Evolutionary conservation across 1,284 basidiomycete genomes (phyloP), one percentile per base, ranked within the genome.

Genomic region (Apiotrichum sp.): DNA sequence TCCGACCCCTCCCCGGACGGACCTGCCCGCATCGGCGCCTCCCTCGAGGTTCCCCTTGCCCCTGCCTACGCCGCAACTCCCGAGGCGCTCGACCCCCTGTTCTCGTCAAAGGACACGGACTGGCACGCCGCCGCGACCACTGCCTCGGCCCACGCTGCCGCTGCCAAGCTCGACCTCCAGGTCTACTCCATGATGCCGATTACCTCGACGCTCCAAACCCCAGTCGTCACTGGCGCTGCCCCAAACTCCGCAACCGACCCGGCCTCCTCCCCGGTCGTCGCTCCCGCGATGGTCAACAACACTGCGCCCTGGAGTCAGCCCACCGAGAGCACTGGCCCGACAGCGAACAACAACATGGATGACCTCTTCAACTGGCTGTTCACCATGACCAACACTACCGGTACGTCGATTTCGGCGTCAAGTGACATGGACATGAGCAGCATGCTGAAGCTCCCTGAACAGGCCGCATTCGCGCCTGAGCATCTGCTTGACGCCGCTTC

Each of bases 311-410:
- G 47, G 47, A 38, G 38, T 36, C 16, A 16, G 5, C 34, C 38
- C n/a, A n/a, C 33, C 22, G 56, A 53, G 52, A 29, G 8, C 36
- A 38, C 34, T 6, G 22, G 22, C 22, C 22, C 22, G 22, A 22
- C 22, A 22, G 22, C 22, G 22, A 34, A 35, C 34, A 52, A 54
- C 48, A 50, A 47, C 14, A 55, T 52, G 40, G 61, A 62, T 40
- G 58, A 62, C 42, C 47, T 57, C 16, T 59, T 59, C 43, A 50
- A 44, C 33, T 62, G 61, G 61, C 53, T 62, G 32, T 62, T 62
- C 52, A 53, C 44, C 46, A 47, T 53, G 9, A 42, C 52, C 16
- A 55, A 50, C 53, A 38, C 49, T 14, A 36, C 39, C 14, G 39
- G 47, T 33, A 38, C 22, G 13, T 22, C 6, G 3, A 32, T 16